Conservation (phyloP, 2,329 filamentous ascomycete species). For the Clarireedia paspali region DNA sequence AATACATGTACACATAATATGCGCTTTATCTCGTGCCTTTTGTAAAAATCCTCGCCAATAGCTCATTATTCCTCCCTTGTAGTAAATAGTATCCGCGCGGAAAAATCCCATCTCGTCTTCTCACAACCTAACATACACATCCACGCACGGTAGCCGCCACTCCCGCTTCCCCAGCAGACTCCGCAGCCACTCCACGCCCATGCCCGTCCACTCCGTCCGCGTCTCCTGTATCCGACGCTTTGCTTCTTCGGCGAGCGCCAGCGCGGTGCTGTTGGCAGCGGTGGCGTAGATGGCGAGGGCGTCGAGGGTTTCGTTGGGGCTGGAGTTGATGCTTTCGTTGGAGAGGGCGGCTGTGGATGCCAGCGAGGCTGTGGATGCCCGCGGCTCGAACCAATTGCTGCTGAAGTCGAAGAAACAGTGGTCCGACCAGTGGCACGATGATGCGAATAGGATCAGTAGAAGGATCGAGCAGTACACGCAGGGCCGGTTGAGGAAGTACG, state of each 20-base stretch:
- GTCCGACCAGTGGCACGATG: constrained; percentile 83
- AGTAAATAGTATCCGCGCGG: too few relatives aligned
- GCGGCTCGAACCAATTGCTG: constrained; percentile 90
- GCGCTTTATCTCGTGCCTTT: not conserved
- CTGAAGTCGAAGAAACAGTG: constrained; percentile 87
- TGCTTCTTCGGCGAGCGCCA: constrained; percentile 56
- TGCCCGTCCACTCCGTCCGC: constrained; percentile 61
- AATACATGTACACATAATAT: not conserved
- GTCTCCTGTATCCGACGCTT: constrained; percentile 37
- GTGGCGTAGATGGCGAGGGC: constrained; percentile 28
- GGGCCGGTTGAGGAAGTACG: constrained; percentile 91
- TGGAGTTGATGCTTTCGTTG: constrained; percentile 21
- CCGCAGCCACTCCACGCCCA: constrained; percentile 80
- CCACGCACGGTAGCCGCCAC: constrained; percentile 86
- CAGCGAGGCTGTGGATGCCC: constrained; percentile 29
- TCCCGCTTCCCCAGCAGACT: constrained; percentile 75
- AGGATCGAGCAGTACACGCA: constrained; percentile 98
- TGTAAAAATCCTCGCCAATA: too few relatives aligned
- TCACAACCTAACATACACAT: constrained; percentile 73
- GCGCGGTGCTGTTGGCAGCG: constrained; percentile 61
- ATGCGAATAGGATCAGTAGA: constrained; percentile 88
- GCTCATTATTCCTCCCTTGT: too few relatives aligned
- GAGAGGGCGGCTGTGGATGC: constrained; percentile 18
- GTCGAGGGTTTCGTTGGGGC: constrained; percentile 28
- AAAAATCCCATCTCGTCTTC: not conserved